phyloP scores from a whole-genome alignment of 805 yeast genomes.

The Suhomyces vadensis region DNA sequence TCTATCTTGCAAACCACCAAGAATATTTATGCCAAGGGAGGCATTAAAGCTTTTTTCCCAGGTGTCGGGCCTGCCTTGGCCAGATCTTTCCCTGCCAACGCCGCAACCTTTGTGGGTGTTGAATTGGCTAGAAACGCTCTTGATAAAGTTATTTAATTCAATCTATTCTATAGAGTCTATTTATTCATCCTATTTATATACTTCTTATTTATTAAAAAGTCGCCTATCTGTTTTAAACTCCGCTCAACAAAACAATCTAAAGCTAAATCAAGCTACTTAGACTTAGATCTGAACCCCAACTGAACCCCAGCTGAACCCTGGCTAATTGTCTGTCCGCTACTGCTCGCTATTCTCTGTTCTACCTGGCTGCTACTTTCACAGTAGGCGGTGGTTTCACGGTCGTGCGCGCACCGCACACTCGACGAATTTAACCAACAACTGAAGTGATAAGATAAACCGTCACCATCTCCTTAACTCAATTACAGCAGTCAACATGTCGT shows the following conservation, averaged over 20 bases:
- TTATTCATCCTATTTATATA: no score
- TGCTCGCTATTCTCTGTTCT: no score
- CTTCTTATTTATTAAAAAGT: no score
- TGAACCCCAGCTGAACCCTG: no score
- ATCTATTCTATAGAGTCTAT: no score
- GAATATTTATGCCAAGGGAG: constrained; percentile 71
- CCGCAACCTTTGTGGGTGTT: constrained; percentile 97
- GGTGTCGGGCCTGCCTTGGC: constrained; percentile 95
- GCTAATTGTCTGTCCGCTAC: no score
- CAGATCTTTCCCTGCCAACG: constrained; percentile 97
- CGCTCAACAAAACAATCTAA: no score
- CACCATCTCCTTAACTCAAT: constrained; percentile 9
- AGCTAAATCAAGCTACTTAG: no score
- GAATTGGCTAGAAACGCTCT: constrained; percentile 64
- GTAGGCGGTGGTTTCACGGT: no score
- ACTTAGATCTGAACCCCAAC: no score
- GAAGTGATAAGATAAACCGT: constrained; percentile 11
- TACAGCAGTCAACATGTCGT: constrained; percentile 23
- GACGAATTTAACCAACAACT: constrained; percentile 7
- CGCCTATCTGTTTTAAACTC: no score
- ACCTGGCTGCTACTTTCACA: background rate
- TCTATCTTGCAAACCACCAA: constrained; percentile 66
- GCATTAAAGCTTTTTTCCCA: constrained; percentile 91
- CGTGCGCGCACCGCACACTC: constrained; percentile 8
- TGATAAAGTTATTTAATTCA: constrained; percentile 33